Evolutionary conservation across 2,329 filamentous ascomycete genomes (phyloP).

Genomic region (Amesomyces nigricolor): DNA sequence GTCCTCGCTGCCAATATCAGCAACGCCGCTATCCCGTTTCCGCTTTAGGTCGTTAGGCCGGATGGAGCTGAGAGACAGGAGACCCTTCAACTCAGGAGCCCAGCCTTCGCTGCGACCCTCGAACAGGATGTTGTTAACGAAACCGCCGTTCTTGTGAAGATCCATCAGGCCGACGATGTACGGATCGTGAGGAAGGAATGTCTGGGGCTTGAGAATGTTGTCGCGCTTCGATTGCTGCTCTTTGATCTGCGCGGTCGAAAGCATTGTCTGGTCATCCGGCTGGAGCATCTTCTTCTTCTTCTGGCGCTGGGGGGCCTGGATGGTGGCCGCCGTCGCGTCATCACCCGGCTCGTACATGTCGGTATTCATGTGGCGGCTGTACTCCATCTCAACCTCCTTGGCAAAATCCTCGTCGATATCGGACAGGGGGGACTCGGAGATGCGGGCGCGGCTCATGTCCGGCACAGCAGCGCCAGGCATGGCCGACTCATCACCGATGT

Average conservation of each 20-base stretch:
- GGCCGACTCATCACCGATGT: constrained; percentile 55
- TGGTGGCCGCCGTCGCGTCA: constrained; percentile 48
- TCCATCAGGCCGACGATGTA: constrained; percentile 82
- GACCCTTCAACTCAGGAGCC: constrained; percentile 88
- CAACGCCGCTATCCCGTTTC: constrained; percentile 84
- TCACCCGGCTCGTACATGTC: constrained; percentile 59
- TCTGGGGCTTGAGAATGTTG: constrained; percentile 75
- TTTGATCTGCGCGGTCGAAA: constrained; percentile 73
- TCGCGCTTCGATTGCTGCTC: constrained; percentile 80
- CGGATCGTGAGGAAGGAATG: constrained; percentile 81
- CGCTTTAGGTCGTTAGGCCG: constrained; percentile 80
- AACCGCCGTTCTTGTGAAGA: constrained; percentile 85
- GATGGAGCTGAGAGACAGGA: constrained; percentile 81
- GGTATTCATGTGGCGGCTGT: constrained; percentile 44
- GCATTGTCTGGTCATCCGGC: constrained; percentile 74
- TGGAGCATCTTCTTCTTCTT: constrained; percentile 73
- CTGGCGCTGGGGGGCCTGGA: constrained; percentile 64
- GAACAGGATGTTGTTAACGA: constrained; percentile 80
- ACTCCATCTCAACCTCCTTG: constrained; percentile 54
- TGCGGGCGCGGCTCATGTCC: constrained; percentile 51
- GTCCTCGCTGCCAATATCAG: constrained; percentile 67
- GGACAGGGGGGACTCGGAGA: constrained; percentile 65
- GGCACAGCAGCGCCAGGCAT: constrained; percentile 39
- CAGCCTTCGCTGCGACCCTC: constrained; percentile 72
- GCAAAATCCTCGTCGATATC: constrained; percentile 62